Evolutionary conservation across 2,329 filamentous ascomycete species (phyloP), one percentile per base, ranked within the genome.

Genomic region (Cordyceps militaris): DNA sequence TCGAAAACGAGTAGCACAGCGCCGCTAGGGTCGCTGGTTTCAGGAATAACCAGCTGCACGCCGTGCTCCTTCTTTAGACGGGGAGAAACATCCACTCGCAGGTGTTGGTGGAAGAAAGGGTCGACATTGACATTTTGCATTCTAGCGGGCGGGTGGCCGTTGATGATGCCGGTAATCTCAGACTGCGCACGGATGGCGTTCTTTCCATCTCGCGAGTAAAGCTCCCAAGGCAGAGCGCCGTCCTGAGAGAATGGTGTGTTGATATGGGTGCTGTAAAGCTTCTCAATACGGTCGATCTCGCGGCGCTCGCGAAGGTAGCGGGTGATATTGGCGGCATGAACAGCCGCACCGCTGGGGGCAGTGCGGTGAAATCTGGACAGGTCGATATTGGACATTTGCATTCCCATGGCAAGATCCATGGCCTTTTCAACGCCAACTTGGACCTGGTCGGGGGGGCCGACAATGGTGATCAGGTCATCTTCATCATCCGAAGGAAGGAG

Each of bases 181-280:
- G 83, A 82, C 66, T 88, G 86, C 8, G 88, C 88, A 65, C 86
- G 85, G 68, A 89, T 84, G 28, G 83, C 82, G 68, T 91, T 95
- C 78, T 94, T 95, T 63, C 87, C 86, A 66, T 96, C 89, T 38
- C 88, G 83, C 7, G 90, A 89, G 73, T 92, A 96, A 56, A 97
- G 82, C 70, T 96, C 87, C 91, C 92, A 96, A 0, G 86, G 86
- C 46, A 88, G 83, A 11, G 84, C 84, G 36, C 86, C 86, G 46
- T 89, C 84, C 51, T 82, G 78, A 3, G 83, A 81, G 62, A 81
- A 82, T 0, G 91, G 89, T 1, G 91, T 86, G 65, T 93, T 89
- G 69, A 97, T 95, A 70, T 90, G 89, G n/a, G 91, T 87, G 66
- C 88, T 83, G 72, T 96, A 89, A 49, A 83, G 74, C 60, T 82